Evolutionary conservation across 495 filamentous ascomycete genomes (phyloP).

Genomic region (Lophiostoma macrostomum): DNA sequence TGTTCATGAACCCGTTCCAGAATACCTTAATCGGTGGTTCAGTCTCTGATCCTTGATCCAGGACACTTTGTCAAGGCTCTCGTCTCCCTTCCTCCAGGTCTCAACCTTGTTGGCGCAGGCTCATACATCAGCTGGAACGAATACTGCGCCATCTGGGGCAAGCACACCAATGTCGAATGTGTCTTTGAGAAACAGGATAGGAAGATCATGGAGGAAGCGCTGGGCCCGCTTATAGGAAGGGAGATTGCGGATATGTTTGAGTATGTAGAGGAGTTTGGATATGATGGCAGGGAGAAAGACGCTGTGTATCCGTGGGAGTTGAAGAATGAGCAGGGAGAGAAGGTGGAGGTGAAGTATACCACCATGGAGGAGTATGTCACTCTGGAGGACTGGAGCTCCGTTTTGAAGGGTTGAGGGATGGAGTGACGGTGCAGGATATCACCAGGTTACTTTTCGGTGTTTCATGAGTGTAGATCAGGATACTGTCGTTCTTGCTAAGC

Average conservation of each 20-base stretch:
- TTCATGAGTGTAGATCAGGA: neutral
- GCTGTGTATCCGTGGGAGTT: conserved; percentile 31
- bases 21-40: too few relatives aligned
- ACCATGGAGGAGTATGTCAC: conserved; percentile 38
- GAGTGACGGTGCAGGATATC: too few relatives aligned
- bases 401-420: conserved; percentile 2
- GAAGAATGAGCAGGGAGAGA: neutral
- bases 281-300: conserved; percentile 38
- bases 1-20: neutral
- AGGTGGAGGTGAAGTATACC: conserved; percentile 17
- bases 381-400: conserved; percentile 37
- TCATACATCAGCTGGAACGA: conserved; percentile 35
- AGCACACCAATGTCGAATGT: conserved; percentile 11
- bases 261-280: conserved; percentile 41
- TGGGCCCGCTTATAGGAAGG: conserved; percentile 32
- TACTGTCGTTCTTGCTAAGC: neutral
- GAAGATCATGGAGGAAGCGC: conserved; percentile 17
- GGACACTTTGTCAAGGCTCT: conserved; percentile 37
- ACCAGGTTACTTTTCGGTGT: too few relatives aligned
- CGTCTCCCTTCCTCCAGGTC: conserved; percentile 34
- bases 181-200: conserved; percentile 16
- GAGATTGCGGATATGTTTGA: conserved; percentile 40
- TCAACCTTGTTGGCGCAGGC: conserved; percentile 37
- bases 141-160: conserved; percentile 34
- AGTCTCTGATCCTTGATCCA: too few relatives aligned